phyloP scores from a whole-genome alignment of 78 protist species.

The Ministeria vibrans region DNA sequence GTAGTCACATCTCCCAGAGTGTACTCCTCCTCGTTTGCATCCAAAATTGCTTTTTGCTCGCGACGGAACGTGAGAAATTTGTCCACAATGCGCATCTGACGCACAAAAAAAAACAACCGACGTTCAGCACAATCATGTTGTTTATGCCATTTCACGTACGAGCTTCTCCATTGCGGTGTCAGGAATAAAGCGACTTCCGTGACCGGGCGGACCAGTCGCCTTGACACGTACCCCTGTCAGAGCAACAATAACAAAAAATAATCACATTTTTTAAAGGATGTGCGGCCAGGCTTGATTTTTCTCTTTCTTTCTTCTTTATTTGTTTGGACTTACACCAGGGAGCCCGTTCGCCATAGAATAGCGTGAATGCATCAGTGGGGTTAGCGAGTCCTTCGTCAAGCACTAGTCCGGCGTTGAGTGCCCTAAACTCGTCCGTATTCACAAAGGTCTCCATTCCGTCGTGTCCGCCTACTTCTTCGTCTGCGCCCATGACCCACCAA shows the following conservation, averaged over 20 bases:
- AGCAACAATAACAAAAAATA: no score
- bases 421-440: conserved; percentile 17
- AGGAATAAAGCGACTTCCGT: conserved; percentile 65
- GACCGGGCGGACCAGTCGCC: conserved; percentile 74
- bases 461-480: conserved; percentile 81
- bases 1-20: conserved; percentile 71
- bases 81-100: conserved; percentile 41
- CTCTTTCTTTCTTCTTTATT: no score
- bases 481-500: conserved; percentile 11
- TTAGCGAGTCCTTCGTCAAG: conserved; percentile 69
- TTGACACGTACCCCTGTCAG: not conserved
- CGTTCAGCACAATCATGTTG: conserved; percentile 10
- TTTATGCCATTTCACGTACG: not conserved
- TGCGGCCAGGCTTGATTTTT: no score
- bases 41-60: conserved; percentile 27
- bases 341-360: conserved; percentile 75
- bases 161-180: conserved; percentile 51
- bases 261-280: no score
- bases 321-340: conserved; percentile 56
- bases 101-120: conserved; percentile 4
- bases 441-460: conserved; percentile 59
- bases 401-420: conserved; percentile 57
- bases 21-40: conserved; percentile 16
- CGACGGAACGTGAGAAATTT: conserved; percentile 42
- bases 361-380: conserved; percentile 44